Evolutionary conservation across 2,329 filamentous ascomycete species (phyloP), one percentile per base, ranked within the genome.

Genomic region (Metarhizium album): DNA sequence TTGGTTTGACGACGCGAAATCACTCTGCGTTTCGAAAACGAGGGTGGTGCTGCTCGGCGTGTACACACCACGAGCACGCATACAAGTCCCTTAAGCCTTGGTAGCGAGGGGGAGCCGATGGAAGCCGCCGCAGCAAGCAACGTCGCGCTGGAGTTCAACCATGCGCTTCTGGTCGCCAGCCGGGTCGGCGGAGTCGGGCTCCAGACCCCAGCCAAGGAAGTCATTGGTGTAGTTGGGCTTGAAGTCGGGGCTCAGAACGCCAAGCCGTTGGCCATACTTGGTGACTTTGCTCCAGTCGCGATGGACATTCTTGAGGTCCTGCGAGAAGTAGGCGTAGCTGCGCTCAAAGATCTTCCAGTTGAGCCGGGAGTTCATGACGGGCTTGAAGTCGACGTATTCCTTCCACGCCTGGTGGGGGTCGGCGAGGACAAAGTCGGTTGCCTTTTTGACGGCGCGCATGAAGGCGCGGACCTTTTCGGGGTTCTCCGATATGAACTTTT

Each of bases 291-390:
- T 67, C 86, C 86, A 90, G 69, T 90, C 86, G 46, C 86, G 78
- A 49, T 67, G 58, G 5, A 90, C 85, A 57, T 90, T 90, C 77
- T 86, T 84, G 56, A 89, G 62, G 57, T 89, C 84, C 56, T 75
- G 75, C 52, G 80, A 86, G 66, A 89, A 86, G 73, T 88, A 89
- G 20, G 85, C 84, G 60, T 80, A 90, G 59, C 81, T 86, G 53
- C 85, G 81, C 74, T 89, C 84, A 60, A 86, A 89, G 67, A 90
- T 88, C 75, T 88, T 87, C 59, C 79, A 77, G 72, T 89, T 87
- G 51, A 88, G 77, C 1, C 71, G 62, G 0, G 80, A 80, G 42
- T 73, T 79, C 82, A 89, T 85, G 57, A 74, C 74, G 2, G 84
- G 82, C 70, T 89, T 90, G 70, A 85, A 78, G 60, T 82, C 82